Conservation (phyloP, 2,329 filamentous ascomycete genomes). For the Diatrype stigma region DNA sequence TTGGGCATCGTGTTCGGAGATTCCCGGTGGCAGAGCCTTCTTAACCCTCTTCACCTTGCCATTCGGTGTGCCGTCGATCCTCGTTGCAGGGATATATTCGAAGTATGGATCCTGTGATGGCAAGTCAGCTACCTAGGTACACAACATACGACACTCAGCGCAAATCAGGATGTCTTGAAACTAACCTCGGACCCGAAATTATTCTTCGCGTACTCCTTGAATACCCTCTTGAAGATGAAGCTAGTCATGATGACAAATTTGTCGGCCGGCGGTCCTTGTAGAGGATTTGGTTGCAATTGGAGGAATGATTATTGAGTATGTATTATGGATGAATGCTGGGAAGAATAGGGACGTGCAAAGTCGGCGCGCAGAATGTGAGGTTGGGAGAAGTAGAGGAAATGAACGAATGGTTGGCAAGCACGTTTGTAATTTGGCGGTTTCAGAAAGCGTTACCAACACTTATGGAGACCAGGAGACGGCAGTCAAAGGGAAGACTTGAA, state of each 20-base stretch:
- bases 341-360: no score
- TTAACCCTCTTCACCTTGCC: conserved; percentile 78
- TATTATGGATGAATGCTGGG: no score
- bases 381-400: no score
- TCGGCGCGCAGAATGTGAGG: no score
- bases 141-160: conserved; percentile 22
- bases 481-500: no score
- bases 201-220: neutral
- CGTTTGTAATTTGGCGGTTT: no score
- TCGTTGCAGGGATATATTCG: conserved; percentile 72
- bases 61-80: conserved; percentile 58
- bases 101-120: conserved; percentile 78
- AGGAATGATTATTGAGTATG: no score
- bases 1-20: conserved; percentile 76
- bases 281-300: no score
- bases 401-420: no score
- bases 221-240: neutral
- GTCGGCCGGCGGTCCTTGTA: neutral
- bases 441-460: no score
- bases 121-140: conserved; percentile 26
- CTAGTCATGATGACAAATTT: neutral
- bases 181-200: conserved; percentile 7
- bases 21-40: conserved; percentile 77
- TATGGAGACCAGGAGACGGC: no score
- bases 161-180: conserved; percentile 13